Percentiles rank a stretch among this genome's conserved stretches.
phyloP scores from a whole-genome alignment of 2,329 filamentous ascomycete species.

The Hypocreales sp. region DNA sequence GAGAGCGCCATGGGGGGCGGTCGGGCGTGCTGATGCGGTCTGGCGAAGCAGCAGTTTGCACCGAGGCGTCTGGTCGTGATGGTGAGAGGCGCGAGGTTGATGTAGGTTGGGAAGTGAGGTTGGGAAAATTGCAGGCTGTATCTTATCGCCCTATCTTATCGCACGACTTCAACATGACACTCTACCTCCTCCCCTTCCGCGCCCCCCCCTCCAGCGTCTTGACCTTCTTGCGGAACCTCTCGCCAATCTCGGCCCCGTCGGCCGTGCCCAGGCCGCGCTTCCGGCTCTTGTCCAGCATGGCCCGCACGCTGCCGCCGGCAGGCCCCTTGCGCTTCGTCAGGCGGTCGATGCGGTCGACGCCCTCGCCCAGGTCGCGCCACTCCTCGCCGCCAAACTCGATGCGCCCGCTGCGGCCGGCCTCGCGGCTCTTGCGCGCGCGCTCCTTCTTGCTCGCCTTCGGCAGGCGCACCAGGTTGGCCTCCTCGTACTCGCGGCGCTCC shows the following conservation, averaged over 20 bases:
- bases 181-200: constrained; percentile 23
- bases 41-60: too few relatives aligned
- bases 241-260: constrained; percentile 55
- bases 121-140: too few relatives aligned
- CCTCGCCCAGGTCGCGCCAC: constrained; percentile 73
- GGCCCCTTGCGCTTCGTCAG: constrained; percentile 56
- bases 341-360: constrained; percentile 71
- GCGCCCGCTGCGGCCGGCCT: constrained; percentile 32
- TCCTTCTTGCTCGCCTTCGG: constrained; percentile 85
- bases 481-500: constrained; percentile 76
- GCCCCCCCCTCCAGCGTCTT: constrained; percentile 36
- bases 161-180: neutral
- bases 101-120: too few relatives aligned
- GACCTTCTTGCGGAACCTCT: constrained; percentile 56
- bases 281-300: constrained; percentile 66
- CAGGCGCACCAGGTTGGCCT: constrained; percentile 78
- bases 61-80: too few relatives aligned
- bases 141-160: neutral
- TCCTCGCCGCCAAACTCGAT: constrained; percentile 81
- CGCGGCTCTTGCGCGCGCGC: constrained; percentile 43
- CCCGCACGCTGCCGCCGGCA: constrained; percentile 38
- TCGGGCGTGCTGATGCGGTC: too few relatives aligned
- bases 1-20: too few relatives aligned
- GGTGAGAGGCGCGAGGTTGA: too few relatives aligned
- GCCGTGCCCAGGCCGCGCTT: constrained; percentile 56